Conservation (phyloP, 2,329 filamentous ascomycete genomes). For the Aureobasidium subglaciale region DNA sequence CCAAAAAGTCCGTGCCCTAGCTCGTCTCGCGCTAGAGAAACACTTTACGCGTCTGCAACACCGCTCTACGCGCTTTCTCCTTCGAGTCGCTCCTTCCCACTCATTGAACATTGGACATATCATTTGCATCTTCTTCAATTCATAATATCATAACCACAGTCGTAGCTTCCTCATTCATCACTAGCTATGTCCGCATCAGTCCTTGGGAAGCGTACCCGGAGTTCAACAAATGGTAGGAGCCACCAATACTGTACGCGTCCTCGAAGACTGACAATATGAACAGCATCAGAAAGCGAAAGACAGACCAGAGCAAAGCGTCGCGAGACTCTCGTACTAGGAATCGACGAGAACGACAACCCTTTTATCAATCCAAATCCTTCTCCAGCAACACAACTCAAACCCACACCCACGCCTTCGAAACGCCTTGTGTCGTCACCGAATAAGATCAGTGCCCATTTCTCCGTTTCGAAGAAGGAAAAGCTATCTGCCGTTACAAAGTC, state of each 20-base stretch:
- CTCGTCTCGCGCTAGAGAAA: neutral
- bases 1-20: neutral
- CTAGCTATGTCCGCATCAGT: slow-evolving; percentile 31
- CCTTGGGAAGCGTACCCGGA: slow-evolving; percentile 43
- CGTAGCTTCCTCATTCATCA: neutral
- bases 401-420: slow-evolving; percentile 37
- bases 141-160: slow-evolving; percentile 1
- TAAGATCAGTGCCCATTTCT: slow-evolving; percentile 37
- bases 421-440: slow-evolving; percentile 40
- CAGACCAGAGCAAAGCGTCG: slow-evolving; percentile 36
- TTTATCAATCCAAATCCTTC: slow-evolving; percentile 38
- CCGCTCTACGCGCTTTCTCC: neutral
- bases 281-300: slow-evolving; percentile 13
- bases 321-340: slow-evolving; percentile 43
- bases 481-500: slow-evolving; percentile 32
- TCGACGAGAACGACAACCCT: slow-evolving; percentile 63
- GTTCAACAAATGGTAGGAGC: slow-evolving; percentile 16
- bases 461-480: slow-evolving; percentile 29
- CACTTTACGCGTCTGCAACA: slow-evolving; percentile 10
- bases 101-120: slow-evolving; percentile 4
- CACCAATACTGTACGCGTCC: neutral
- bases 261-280: slow-evolving; percentile 1
- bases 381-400: slow-evolving; percentile 30
- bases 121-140: neutral
- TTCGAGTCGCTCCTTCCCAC: slow-evolving; percentile 10